A percentile compares a stretch with the other conserved stretches of the same genome.
phyloP scores from a whole-genome alignment of 441 rosid species.

The Pelargonium citronellum region DNA sequence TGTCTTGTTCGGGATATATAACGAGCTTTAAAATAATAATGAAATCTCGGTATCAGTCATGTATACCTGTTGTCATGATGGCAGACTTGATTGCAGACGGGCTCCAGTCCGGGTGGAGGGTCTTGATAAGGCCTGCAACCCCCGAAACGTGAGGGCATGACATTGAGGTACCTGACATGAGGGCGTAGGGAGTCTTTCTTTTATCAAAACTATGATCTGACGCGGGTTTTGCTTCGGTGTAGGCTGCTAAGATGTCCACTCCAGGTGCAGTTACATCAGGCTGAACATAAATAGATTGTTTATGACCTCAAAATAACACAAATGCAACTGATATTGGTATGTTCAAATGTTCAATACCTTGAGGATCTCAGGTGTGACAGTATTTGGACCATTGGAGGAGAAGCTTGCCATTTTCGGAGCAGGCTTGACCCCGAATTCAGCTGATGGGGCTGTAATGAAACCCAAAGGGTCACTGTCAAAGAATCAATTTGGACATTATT shows the following conservation, averaged over 20 bases:
- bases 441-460: neutral
- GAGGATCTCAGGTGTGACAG: neutral
- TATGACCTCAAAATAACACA: neutral
- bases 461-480: neutral
- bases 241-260: neutral
- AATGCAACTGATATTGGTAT: neutral
- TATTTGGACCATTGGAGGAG: neutral
- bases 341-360: neutral
- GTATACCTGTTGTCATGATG: neutral
- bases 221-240: neutral
- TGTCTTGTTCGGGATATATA: no score
- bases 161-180: neutral
- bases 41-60: no score
- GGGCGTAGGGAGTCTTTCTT: neutral
- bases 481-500: no score
- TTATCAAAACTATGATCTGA: neutral
- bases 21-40: no score
- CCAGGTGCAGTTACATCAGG: neutral
- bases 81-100: neutral
- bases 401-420: neutral
- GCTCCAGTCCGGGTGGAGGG: neutral
- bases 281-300: neutral
- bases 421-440: neutral
- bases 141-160: neutral
- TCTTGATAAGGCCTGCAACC: neutral